Percentiles rank a stretch among this genome's conserved stretches.
Evolutionary conservation across 768 basidiomycete species (phyloP).

Genomic region (Boletus reticuloceps): DNA sequence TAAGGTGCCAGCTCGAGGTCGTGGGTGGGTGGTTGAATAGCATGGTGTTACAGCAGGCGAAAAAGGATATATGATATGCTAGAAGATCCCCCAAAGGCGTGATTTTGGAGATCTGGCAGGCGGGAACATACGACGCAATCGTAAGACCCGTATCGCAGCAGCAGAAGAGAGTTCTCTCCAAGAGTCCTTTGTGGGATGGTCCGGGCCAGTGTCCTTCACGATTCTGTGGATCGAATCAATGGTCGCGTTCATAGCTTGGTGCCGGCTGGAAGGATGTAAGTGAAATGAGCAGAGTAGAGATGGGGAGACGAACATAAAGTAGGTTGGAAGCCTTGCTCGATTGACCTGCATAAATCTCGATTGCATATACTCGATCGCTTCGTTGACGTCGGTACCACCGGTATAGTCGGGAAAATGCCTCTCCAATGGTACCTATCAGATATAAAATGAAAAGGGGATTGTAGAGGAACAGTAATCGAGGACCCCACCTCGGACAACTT

Average conservation of each 20-base stretch:
- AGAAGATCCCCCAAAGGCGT: not conserved
- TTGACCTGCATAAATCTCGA: not conserved
- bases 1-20: no score
- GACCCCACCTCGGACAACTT: constrained; percentile 2
- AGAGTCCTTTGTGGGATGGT: not conserved
- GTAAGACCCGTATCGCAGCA: not conserved
- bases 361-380: not conserved
- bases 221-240: not conserved
- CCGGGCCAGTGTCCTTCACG: not conserved
- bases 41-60: not conserved
- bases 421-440: not conserved
- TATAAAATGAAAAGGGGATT: not conserved
- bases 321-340: not conserved
- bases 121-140: not conserved
- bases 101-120: not conserved
- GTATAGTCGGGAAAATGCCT: not conserved
- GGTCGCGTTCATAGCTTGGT: not conserved
- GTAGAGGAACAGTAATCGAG: not conserved
- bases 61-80: not conserved
- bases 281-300: not conserved
- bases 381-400: not conserved
- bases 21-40: no score
- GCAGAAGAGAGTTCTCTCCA: not conserved
- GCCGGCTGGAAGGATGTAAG: not conserved
- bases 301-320: not conserved